These are phyloP conservation scores for Thielaviopsis populi DNA, from an alignment of 2,329 filamentous ascomycete species.

Conservation along the genomic window DNA sequence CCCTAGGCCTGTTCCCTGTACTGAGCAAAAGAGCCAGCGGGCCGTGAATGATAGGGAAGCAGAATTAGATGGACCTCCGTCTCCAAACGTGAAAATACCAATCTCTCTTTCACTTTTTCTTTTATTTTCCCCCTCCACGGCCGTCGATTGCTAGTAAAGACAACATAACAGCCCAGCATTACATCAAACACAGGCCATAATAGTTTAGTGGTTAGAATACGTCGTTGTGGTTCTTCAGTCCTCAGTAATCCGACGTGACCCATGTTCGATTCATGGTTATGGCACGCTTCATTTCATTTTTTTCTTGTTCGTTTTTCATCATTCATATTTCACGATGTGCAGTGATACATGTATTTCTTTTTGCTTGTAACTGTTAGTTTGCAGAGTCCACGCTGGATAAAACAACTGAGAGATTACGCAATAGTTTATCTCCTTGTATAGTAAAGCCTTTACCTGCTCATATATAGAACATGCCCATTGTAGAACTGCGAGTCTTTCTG, in stretches of 20 bases:
- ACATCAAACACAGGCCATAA: conserved; percentile 8
- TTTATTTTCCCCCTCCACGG: neutral
- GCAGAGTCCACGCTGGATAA: too few relatives aligned
- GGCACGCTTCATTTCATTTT: neutral
- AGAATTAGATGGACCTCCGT: neutral
- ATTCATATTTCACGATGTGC: too few relatives aligned
- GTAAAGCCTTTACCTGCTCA: neutral
- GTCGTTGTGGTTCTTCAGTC: conserved; percentile 11
- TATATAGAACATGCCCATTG: neutral
- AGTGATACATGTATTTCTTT: too few relatives aligned
- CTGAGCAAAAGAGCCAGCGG: neutral
- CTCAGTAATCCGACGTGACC: conserved; percentile 12
- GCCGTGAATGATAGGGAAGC: neutral
- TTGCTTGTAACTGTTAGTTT: too few relatives aligned
- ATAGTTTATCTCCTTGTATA: neutral
- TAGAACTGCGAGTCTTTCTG: neutral
- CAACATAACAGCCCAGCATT: neutral
- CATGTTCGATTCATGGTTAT: conserved; percentile 17
- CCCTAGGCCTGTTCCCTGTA: neutral
- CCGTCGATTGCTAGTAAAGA: neutral
- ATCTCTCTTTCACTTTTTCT: neutral
- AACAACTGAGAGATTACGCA: too few relatives aligned
- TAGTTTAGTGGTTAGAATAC: conserved; percentile 16
- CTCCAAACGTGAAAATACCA: too few relatives aligned
- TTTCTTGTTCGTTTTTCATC: neutral